Evolutionary conservation across 805 yeast species (phyloP).

Genomic region (Huiozyma sinensis): DNA sequence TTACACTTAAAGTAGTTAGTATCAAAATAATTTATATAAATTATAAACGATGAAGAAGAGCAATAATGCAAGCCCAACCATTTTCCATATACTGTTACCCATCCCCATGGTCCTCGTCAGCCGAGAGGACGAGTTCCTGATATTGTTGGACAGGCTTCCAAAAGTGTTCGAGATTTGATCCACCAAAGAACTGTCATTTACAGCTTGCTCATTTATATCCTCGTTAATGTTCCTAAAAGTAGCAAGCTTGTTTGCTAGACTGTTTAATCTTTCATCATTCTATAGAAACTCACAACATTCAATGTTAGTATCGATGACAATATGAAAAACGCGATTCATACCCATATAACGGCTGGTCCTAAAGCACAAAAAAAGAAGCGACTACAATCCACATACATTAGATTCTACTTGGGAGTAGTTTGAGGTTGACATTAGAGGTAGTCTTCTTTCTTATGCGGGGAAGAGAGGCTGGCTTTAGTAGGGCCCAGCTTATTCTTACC

Average conservation of each 20-base stretch:
- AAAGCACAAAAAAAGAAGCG: background rate
- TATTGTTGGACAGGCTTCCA: constrained; percentile 35
- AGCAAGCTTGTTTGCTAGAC: constrained; percentile 54
- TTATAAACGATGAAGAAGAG: constrained; percentile 49
- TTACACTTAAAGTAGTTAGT: background rate
- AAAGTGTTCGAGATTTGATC: constrained; percentile 40
- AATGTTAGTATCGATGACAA: background rate
- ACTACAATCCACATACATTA: constrained; percentile 6
- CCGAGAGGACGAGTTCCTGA: constrained; percentile 42
- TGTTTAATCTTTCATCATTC: constrained; percentile 55
- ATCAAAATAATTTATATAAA: constrained; percentile 37
- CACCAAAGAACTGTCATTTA: constrained; percentile 37
- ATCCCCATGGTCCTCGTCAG: constrained; percentile 45
- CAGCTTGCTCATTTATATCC: constrained; percentile 57
- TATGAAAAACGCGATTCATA: no score
- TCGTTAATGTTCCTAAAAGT: constrained; percentile 54
- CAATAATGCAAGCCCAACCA: constrained; percentile 46
- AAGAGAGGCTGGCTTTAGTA: no score
- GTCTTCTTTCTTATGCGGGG: no score
- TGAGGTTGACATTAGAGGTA: constrained; percentile 20
- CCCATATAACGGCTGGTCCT: background rate
- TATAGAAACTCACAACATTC: constrained; percentile 17
- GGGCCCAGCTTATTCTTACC: no score
- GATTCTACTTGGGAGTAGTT: constrained; percentile 25
- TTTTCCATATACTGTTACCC: constrained; percentile 50